Evolutionary conservation across 768 basidiomycete genomes (phyloP), one percentile per base, ranked within the genome.

Genomic region (Naematelia aurantialba): DNA sequence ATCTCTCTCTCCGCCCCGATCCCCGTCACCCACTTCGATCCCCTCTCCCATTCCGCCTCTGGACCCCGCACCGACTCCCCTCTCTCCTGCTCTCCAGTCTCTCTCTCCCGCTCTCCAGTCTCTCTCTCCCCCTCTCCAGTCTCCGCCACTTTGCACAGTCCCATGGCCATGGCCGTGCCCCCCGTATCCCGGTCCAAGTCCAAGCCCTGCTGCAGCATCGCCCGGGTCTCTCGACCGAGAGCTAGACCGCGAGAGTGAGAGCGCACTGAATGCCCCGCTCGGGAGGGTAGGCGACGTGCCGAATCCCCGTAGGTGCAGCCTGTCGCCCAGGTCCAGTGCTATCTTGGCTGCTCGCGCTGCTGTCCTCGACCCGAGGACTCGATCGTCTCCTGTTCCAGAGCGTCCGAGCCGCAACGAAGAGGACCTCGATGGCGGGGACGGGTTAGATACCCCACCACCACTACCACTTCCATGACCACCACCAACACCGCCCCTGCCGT

Each of bases 281-380:
- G 34, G 34, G 8, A 39, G 17, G 34, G 34, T 39, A 39, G 34
- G 34, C 8, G 34, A 22, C 17, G 48, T 50, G n/a, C 19, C 48
- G 48, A 50, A 50, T 10, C 45, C 45, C 45, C 26, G 22, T 27
- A 14, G 27, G 24, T 22, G 14, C 11, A 50, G 24, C 21, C 48
- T 50, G 24, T 61, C 63, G 25, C 64, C 48, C 8, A 67, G 53
- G 27, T 59, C 59, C 25, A 69, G 50, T 1, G 71, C 70, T 46
- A 69, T 52, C 45, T 63, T 61, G 2, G 74, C 74, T 3, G 74
- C 74, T 57, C 64, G 58, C 2, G 72, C 72, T 12, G 74, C 70
- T 45, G 70, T 72, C 8, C 71, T 58, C 19, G 67, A 69, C 11
- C 75, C 75, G 14, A 76, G 51, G 3, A 76, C 67, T 13, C 68